Percentiles rank a stretch among this genome's conserved stretches.
Evolutionary conservation across 495 filamentous ascomycete genomes (phyloP).

Genomic region (Lasiosphaeria hispida): DNA sequence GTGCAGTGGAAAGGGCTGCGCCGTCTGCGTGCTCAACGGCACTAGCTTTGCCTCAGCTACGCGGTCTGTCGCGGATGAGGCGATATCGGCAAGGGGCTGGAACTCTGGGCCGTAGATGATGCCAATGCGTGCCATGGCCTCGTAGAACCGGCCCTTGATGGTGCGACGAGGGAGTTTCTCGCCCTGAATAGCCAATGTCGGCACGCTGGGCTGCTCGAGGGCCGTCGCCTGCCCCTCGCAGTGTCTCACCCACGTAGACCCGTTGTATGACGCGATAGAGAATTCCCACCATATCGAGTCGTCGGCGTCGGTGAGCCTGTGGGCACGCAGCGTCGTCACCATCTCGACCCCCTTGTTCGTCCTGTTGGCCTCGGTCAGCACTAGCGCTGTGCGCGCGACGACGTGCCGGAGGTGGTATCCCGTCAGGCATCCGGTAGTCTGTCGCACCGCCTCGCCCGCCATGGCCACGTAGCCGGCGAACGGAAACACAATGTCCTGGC

Average conservation of each 20-base stretch:
- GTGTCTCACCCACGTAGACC: conserved; percentile 40
- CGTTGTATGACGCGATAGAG: conserved; percentile 39
- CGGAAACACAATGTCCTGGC: conserved; percentile 47
- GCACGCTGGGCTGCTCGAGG: too few species aligned
- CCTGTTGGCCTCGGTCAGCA: conserved; percentile 38
- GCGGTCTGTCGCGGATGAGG: too few species aligned
- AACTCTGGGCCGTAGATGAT: conserved; percentile 37
- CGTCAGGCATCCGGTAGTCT: conserved; percentile 8
- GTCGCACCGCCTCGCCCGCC: conserved; percentile 46
- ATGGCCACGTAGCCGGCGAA: conserved; percentile 54
- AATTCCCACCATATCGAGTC: conserved; percentile 48
- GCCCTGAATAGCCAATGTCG: too few species aligned
- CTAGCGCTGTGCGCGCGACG: conserved; percentile 33
- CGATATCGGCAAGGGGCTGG: conserved; percentile 34
- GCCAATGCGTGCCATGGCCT: too few species aligned
- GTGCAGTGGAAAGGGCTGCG: conserved; percentile 36
- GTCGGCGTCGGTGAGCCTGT: conserved; percentile 30
- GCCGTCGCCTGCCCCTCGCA: too few species aligned
- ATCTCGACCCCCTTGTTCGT: conserved; percentile 37
- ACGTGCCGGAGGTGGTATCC: conserved; percentile 38
- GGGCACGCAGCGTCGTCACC: conserved; percentile 38
- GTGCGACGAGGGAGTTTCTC: too few species aligned
- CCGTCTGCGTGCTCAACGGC: conserved; percentile 1
- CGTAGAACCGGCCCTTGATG: too few species aligned
- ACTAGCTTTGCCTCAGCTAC: too few species aligned